phyloP scores from a whole-genome alignment of 345 rosid genomes.

The Triadica sebifera region DNA sequence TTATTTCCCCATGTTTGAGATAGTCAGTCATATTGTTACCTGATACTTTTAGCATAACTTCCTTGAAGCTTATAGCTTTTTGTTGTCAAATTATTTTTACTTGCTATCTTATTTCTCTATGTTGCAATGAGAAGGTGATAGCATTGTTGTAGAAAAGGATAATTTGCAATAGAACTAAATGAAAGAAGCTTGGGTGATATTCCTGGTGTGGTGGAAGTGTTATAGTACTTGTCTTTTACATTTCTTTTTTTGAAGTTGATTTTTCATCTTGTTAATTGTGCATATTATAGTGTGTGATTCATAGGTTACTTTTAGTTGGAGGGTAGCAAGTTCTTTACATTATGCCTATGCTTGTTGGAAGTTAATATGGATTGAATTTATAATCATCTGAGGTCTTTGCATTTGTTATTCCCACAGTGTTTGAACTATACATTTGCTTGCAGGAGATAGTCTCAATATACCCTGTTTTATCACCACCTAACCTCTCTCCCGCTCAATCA shows the following conservation, averaged over 20 bases:
- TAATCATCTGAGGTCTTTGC: not conserved
- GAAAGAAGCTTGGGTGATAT: not conserved
- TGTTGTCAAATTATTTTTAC: not conserved
- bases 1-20: not conserved
- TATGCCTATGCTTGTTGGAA: not conserved
- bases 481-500: slow-evolving; percentile 82
- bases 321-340: not conserved
- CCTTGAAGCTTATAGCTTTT: not conserved
- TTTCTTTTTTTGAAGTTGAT: not conserved
- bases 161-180: not conserved
- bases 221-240: not conserved
- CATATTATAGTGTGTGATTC: not conserved
- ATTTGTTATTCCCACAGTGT: not conserved
- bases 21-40: not conserved
- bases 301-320: not conserved
- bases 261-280: slow-evolving; percentile 1
- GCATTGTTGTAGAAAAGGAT: not conserved
- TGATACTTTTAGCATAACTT: not conserved
- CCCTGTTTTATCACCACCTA: slow-evolving; percentile 92
- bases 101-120: not conserved
- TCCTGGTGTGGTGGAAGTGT: not conserved
- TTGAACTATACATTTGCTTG: slow-evolving; percentile 12
- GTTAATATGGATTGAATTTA: not conserved
- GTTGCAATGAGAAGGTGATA: not conserved
- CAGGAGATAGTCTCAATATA: slow-evolving; percentile 98